These are phyloP conservation scores for Pleurotus djamor DNA, from an alignment of 768 basidiomycete genomes.

Conservation along the genomic window DNA sequence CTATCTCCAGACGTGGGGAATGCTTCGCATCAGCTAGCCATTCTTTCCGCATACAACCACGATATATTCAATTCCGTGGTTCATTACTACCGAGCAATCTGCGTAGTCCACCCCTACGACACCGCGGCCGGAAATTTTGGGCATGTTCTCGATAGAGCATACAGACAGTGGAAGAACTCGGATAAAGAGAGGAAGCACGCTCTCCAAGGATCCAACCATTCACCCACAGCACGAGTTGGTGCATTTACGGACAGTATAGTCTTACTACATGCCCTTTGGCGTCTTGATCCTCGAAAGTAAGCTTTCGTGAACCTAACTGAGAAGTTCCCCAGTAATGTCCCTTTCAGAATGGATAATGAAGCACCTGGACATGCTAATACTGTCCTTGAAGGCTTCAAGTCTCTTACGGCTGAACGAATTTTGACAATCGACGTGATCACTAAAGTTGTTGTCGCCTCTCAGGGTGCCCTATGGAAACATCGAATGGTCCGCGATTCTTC, in stretches of 20 bases:
- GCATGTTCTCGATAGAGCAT: conserved; percentile 62
- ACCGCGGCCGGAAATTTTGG: conserved; percentile 85
- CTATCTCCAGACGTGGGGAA: conserved; percentile 90
- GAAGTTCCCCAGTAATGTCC: conserved; percentile 9
- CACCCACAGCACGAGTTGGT: conserved; percentile 55
- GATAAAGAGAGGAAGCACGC: conserved; percentile 28
- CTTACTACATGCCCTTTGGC: conserved; percentile 76
- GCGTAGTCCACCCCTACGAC: conserved; percentile 82
- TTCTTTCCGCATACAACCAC: conserved; percentile 80
- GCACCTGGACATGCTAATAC: conserved; percentile 43
- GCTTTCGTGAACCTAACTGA: conserved; percentile 17
- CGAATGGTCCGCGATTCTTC: conserved; percentile 62
- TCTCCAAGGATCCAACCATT: conserved; percentile 22
- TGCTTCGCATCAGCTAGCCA: conserved; percentile 94
- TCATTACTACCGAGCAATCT: conserved; percentile 91
- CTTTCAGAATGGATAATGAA: conserved; percentile 45
- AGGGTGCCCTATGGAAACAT: conserved; percentile 85
- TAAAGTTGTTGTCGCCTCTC: conserved; percentile 67
- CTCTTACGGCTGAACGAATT: conserved; percentile 63
- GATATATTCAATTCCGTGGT: conserved; percentile 80
- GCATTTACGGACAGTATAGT: conserved; percentile 74
- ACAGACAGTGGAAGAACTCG: conserved; percentile 55
- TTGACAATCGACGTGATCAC: conserved; percentile 77
- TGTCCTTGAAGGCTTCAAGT: conserved; percentile 54
- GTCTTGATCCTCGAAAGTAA: conserved; percentile 56